Conservation (phyloP, 257 asterid species). For the Salvia rosmarinus region DNA sequence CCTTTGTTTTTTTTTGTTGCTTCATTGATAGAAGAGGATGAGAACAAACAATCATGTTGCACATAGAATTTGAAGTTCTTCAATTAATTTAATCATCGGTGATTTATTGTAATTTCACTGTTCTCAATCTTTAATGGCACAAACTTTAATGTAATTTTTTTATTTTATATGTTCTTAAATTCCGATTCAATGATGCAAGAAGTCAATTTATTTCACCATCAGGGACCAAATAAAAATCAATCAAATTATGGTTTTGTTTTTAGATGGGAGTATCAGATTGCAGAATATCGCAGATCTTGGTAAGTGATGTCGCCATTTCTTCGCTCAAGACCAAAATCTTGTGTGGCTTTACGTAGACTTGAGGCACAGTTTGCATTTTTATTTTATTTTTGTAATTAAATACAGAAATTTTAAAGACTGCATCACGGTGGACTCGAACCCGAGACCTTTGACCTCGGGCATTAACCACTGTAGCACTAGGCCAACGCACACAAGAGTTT, state of each 20-base stretch:
- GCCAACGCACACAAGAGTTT: too few species aligned
- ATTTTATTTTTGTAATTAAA: too few species aligned
- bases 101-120: not conserved
- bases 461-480: too few species aligned
- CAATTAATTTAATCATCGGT: not conserved
- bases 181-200: not conserved
- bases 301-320: not conserved
- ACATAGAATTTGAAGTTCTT: constrained; percentile 20
- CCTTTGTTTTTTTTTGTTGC: not conserved
- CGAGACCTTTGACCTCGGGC: too few species aligned
- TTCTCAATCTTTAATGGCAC: not conserved
- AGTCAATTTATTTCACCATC: not conserved
- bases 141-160: not conserved
- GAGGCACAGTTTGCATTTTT: constrained; percentile 30
- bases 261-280: too few species aligned
- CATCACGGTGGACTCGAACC: too few species aligned
- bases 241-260: too few species aligned
- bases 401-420: too few species aligned
- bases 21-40: constrained; percentile 14
- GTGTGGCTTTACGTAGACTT: constrained; percentile 28
- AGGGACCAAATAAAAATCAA: too few species aligned
- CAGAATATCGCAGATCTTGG: too few species aligned
- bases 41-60: constrained; percentile 34
- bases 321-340: constrained; percentile 21
- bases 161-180: not conserved